Percentiles rank a stretch among this genome's conserved stretches.
Conservation (phyloP, 805 yeast species). For the Cyberlindnera misumaiensis region DNA sequence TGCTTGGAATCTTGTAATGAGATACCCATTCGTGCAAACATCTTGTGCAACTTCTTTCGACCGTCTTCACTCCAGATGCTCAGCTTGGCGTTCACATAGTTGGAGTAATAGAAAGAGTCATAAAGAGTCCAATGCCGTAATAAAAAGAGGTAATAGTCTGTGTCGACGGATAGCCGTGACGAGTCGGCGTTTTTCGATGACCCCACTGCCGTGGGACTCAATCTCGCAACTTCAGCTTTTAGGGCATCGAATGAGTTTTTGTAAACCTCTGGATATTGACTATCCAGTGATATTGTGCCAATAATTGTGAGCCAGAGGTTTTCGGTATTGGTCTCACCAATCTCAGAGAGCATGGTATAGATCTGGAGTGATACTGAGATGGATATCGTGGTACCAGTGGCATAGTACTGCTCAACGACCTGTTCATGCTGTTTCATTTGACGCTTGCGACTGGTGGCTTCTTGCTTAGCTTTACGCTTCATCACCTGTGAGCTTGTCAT, state of each 20-base stretch:
- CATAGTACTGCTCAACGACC: slow-evolving; percentile 66
- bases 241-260: slow-evolving; percentile 64
- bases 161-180: slow-evolving; percentile 54
- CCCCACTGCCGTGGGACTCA: slow-evolving; percentile 37
- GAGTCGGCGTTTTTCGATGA: slow-evolving; percentile 31
- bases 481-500: slow-evolving; percentile 22
- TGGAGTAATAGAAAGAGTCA: slow-evolving; percentile 86
- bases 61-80: slow-evolving; percentile 92
- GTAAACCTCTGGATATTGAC: slow-evolving; percentile 68
- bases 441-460: slow-evolving; percentile 34
- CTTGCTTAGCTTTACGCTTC: slow-evolving; percentile 22
- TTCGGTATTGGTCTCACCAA: slow-evolving; percentile 70
- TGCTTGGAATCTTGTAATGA: slow-evolving; percentile 84
- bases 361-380: slow-evolving; percentile 74
- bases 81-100: slow-evolving; percentile 81
- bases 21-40: slow-evolving; percentile 96
- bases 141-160: slow-evolving; percentile 80
- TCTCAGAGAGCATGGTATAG: slow-evolving; percentile 69
- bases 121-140: slow-evolving; percentile 91
- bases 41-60: slow-evolving; percentile 71
- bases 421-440: slow-evolving; percentile 43
- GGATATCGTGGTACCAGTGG: slow-evolving; percentile 71
- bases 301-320: slow-evolving; percentile 83
- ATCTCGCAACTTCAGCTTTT: slow-evolving; percentile 75
- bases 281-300: slow-evolving; percentile 79